Evolutionary conservation across 2,329 filamentous ascomycete species (phyloP).

Genomic region (Biscogniauxia sp.): DNA sequence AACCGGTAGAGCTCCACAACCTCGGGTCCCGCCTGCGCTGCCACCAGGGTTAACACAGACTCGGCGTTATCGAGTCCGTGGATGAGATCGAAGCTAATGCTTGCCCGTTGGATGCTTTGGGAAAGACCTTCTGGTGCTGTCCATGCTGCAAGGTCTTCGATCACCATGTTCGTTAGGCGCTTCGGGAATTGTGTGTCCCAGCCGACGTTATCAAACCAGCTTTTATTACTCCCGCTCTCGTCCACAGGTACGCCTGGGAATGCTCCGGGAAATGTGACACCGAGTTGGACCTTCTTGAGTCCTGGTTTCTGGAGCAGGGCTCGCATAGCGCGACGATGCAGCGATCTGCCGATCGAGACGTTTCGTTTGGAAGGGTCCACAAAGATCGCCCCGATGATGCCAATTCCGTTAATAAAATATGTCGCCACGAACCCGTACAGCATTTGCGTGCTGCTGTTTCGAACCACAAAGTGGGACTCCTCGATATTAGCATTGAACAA

Average conservation of each 20-base stretch:
- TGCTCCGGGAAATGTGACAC: slow-evolving; percentile 76
- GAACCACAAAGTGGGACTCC: slow-evolving; percentile 86
- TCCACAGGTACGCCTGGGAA: slow-evolving; percentile 77
- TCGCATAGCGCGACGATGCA: slow-evolving; percentile 82
- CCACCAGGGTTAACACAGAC: slow-evolving; percentile 71
- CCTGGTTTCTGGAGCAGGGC: slow-evolving; percentile 67
- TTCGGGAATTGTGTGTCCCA: slow-evolving; percentile 72
- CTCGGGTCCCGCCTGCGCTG: slow-evolving; percentile 70
- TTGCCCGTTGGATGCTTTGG: slow-evolving; percentile 68
- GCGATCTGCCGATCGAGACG: slow-evolving; percentile 83
- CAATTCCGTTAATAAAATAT: slow-evolving; percentile 71
- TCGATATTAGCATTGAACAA: slow-evolving; percentile 68
- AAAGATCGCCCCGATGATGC: slow-evolving; percentile 81
- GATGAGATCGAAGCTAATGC: slow-evolving; percentile 79
- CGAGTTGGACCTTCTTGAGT: slow-evolving; percentile 78
- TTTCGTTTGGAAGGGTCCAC: slow-evolving; percentile 85
- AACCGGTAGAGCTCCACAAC: slow-evolving; percentile 76
- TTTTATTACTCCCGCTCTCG: slow-evolving; percentile 49
- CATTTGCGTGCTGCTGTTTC: slow-evolving; percentile 88
- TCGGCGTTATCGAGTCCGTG: slow-evolving; percentile 76
- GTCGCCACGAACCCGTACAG: slow-evolving; percentile 91
- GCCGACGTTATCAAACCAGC: slow-evolving; percentile 88
- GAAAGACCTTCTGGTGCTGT: slow-evolving; percentile 72
- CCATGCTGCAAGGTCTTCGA: slow-evolving; percentile 72
- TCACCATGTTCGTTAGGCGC: slow-evolving; percentile 64